These are phyloP conservation scores for Paecilomyces formosus DNA, from an alignment of 2,329 filamentous ascomycete genomes.

Conservation along the genomic window DNA sequence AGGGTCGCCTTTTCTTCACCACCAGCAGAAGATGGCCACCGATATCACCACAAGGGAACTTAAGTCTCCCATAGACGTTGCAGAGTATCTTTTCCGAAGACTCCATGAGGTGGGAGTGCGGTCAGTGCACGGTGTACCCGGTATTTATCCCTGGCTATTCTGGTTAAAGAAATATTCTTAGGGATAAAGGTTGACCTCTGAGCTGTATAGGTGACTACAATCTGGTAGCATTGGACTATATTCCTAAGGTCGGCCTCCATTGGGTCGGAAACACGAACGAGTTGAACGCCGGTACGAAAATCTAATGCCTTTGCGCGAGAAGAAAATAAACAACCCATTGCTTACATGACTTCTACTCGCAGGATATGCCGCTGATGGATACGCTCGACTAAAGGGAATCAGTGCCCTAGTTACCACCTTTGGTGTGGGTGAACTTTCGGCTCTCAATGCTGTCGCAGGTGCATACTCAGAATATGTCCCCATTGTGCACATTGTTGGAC, in stretches of 20 bases:
- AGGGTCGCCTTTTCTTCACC: neutral
- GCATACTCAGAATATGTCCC: conserved; percentile 66
- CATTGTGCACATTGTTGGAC: conserved; percentile 55
- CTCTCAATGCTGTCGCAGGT: conserved; percentile 67
- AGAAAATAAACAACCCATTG: neutral
- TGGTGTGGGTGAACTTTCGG: conserved; percentile 61
- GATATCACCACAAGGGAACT: conserved; percentile 39
- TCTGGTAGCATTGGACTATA: conserved; percentile 52
- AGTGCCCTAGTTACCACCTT: conserved; percentile 65
- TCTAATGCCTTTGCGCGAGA: neutral
- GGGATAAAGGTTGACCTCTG: neutral
- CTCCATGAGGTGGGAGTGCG: conserved; percentile 43
- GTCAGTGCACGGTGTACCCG: conserved; percentile 46
- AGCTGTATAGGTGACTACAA: conserved; percentile 54
- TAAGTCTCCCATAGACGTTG: conserved; percentile 36
- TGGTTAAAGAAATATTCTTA: neutral
- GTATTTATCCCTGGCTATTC: conserved; percentile 34
- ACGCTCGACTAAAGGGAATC: conserved; percentile 63
- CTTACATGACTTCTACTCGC: neutral
- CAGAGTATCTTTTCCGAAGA: conserved; percentile 44
- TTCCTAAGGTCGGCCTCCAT: conserved; percentile 45
- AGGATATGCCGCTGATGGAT: conserved; percentile 68
- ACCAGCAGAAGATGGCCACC: conserved; percentile 10
- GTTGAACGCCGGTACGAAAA: conserved; percentile 46
- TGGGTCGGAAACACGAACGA: conserved; percentile 59